Percentiles rank a stretch among this genome's conserved stretches.
These are phyloP conservation scores for Colletotrichum orbiculare DNA, from an alignment of 2,329 filamentous ascomycete species.

Conservation along the genomic window DNA sequence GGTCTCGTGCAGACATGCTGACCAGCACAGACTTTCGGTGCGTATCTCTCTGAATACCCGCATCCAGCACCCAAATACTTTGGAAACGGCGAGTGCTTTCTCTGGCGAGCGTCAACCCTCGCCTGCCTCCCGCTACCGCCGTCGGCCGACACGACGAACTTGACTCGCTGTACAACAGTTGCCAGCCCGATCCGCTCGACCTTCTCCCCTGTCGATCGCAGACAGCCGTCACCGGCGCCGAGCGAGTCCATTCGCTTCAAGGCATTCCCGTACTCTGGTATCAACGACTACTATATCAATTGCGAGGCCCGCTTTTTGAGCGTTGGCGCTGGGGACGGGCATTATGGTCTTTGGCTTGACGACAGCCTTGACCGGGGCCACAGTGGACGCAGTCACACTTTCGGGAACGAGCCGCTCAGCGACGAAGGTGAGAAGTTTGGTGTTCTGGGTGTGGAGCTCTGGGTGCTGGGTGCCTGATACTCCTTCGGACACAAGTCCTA, in stretches of 20 bases:
- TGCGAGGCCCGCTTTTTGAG: constrained; percentile 88
- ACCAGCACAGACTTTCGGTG: constrained; percentile 78
- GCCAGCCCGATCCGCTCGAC: constrained; percentile 39
- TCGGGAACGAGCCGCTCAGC: constrained; percentile 93
- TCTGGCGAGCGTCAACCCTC: constrained; percentile 70
- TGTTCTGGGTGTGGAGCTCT: constrained; percentile 89
- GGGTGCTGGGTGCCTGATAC: constrained; percentile 77
- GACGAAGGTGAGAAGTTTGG: constrained; percentile 94
- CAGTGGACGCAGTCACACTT: constrained; percentile 86
- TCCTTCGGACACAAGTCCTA: no score
- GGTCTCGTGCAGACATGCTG: neutral
- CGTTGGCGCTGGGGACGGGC: constrained; percentile 87
- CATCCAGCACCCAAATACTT: constrained; percentile 87
- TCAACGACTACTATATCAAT: constrained; percentile 97
- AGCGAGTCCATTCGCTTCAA: constrained; percentile 91
- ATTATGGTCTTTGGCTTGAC: constrained; percentile 94
- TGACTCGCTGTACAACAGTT: constrained; percentile 57
- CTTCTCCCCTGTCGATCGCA: constrained; percentile 40
- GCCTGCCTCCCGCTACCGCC: constrained; percentile 64
- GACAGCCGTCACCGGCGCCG: constrained; percentile 56
- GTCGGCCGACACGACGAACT: constrained; percentile 61
- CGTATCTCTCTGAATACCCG: constrained; percentile 91
- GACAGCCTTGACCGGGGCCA: constrained; percentile 86
- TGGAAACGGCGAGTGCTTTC: constrained; percentile 94
- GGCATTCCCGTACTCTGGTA: constrained; percentile 93